Percentiles rank a stretch among this genome's conserved stretches.
phyloP scores from a whole-genome alignment of 1,139 yeast species.

The Candida smagusa region DNA sequence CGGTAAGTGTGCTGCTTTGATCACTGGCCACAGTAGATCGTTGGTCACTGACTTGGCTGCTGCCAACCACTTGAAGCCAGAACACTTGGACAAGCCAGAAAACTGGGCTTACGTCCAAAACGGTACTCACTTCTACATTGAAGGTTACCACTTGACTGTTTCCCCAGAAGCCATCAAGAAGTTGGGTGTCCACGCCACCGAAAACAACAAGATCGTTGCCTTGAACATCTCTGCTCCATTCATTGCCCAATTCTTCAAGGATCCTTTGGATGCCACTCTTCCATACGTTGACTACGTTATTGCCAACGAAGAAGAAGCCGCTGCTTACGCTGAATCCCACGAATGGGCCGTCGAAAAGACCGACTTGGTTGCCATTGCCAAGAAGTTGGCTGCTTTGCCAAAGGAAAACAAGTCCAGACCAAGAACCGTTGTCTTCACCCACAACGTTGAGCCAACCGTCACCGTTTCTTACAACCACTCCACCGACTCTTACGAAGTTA shows the following conservation, averaged over 20 bases:
- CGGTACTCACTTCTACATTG: conserved; percentile 84
- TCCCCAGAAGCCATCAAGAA: conserved; percentile 91
- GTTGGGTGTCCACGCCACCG: conserved; percentile 90
- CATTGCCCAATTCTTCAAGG: conserved; percentile 93
- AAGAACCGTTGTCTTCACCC: conserved; percentile 89
- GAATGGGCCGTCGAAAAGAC: conserved; percentile 48
- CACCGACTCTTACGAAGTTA: conserved; percentile 43
- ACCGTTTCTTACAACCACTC: conserved; percentile 55
- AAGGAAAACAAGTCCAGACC: conserved; percentile 67
- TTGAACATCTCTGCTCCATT: conserved; percentile 96
- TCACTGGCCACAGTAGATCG: conserved; percentile 85
- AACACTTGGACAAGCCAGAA: conserved; percentile 83
- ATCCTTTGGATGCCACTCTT: conserved; percentile 72
- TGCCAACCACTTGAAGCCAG: conserved; percentile 92
- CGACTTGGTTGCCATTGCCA: conserved; percentile 77
- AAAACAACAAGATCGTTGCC: conserved; percentile 74
- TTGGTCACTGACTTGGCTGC: conserved; percentile 96
- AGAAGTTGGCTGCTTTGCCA: conserved; percentile 74
- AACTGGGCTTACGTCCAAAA: conserved; percentile 85
- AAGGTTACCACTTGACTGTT: conserved; percentile 98
- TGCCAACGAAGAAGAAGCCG: conserved; percentile 97
- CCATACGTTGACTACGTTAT: conserved; percentile 90
- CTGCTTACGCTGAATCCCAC: conserved; percentile 87
- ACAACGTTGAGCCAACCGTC: conserved; percentile 87
- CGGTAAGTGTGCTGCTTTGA: conserved; percentile 97